Percentiles rank a stretch among this genome's conserved stretches.
Conservation (phyloP, 179 eudicot genomes). For the Beta corolliflora region DNA sequence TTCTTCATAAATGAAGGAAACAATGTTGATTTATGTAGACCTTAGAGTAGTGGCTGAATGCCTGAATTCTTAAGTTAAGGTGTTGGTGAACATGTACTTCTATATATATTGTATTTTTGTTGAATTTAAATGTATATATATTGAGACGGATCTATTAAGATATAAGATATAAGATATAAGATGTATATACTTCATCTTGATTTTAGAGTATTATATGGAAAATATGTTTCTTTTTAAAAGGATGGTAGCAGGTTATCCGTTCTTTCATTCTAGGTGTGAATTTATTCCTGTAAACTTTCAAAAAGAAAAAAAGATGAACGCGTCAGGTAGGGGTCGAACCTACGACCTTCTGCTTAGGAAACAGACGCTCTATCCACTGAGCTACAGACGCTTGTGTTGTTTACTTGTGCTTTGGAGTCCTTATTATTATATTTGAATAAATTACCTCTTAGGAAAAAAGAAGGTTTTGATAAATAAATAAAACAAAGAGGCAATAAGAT, state of each 20-base stretch:
- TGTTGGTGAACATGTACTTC: not conserved
- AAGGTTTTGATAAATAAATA: no score
- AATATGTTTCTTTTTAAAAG: not conserved
- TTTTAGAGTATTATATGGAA: not conserved
- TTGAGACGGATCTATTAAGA: not conserved
- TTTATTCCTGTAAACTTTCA: no score
- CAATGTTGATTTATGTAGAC: no score
- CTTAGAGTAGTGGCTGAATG: no score
- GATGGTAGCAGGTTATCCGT: no score
- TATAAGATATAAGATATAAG: no score
- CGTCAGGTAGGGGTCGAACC: slow-evolving; percentile 28
- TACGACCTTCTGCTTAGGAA: slow-evolving; percentile 29
- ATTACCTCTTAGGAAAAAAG: no score
- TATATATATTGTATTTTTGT: not conserved
- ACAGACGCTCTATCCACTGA: slow-evolving; percentile 28
- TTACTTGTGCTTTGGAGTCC: no score
- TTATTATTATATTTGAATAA: no score
- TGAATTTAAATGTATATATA: not conserved
- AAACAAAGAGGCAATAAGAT: no score
- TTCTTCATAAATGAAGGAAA: no score
- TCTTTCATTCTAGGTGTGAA: not conserved
- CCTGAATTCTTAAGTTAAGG: not conserved
- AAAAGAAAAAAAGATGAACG: not conserved
- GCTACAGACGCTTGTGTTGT: slow-evolving; percentile 13
- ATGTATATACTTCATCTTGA: not conserved